These are phyloP conservation scores for Nemania abortiva DNA, from an alignment of 2,329 filamentous ascomycete species.

Conservation along the genomic window DNA sequence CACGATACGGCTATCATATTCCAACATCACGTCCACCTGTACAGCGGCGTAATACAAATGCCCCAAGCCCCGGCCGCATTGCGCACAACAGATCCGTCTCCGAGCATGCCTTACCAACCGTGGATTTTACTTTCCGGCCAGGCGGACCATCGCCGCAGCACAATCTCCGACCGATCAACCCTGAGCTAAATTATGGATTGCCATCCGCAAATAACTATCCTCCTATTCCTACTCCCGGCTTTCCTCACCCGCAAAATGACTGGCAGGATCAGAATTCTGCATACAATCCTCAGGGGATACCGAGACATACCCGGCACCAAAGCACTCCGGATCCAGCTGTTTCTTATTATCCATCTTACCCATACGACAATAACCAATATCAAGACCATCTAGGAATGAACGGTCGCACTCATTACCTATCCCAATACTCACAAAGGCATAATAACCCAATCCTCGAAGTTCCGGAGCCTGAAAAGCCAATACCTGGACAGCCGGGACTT, in stretches of 20 bases:
- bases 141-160: slow-evolving; percentile 22
- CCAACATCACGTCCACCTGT: slow-evolving; percentile 43
- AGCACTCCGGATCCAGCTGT: slow-evolving; percentile 46
- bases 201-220: slow-evolving; percentile 39
- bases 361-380: not conserved
- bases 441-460: not conserved
- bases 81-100: slow-evolving; percentile 51
- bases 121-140: slow-evolving; percentile 38
- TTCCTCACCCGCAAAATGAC: not conserved
- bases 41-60: slow-evolving; percentile 42
- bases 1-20: slow-evolving; percentile 41
- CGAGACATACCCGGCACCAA: slow-evolving; percentile 50
- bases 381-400: not conserved
- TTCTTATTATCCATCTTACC: slow-evolving; percentile 29
- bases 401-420: not conserved
- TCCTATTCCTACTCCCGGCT: not conserved
- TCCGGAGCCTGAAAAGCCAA: not conserved
- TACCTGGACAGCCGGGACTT: no score
- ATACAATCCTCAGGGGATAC: not conserved
- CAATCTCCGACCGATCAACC: slow-evolving; percentile 17
- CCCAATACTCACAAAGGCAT: not conserved
- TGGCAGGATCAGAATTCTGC: not conserved
- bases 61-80: slow-evolving; percentile 41
- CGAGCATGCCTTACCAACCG: slow-evolving; percentile 41
- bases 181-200: slow-evolving; percentile 23